These are phyloP conservation scores for Didymella sp. DNA, from an alignment of 2,329 filamentous ascomycete species.

Conservation along the genomic window DNA sequence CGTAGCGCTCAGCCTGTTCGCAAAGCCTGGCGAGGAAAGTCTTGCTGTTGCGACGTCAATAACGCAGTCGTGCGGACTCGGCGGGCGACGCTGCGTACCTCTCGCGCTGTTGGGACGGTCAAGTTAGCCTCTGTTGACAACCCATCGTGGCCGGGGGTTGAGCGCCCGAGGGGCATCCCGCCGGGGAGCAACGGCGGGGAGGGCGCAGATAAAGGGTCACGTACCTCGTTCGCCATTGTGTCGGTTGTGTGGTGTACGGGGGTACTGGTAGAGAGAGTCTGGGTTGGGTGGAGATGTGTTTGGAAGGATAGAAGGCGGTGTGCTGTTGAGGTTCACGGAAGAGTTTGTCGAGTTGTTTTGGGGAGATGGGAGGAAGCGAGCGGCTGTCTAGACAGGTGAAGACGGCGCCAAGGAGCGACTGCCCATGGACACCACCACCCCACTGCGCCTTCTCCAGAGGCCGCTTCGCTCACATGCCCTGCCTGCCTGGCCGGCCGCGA, in stretches of 20 bases:
- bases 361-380: conserved; percentile 35
- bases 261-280: conserved; percentile 22
- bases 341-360: conserved; percentile 38
- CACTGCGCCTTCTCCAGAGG: conserved; percentile 32
- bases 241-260: conserved; percentile 26
- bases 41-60: conserved; percentile 63
- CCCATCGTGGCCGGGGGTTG: conserved; percentile 40
- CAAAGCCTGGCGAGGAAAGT: conserved; percentile 99
- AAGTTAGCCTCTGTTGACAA: conserved; percentile 47
- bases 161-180: conserved; percentile 53
- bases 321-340: conserved; percentile 36
- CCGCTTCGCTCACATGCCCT: conserved; percentile 27
- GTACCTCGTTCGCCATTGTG: conserved; percentile 70
- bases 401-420: conserved; percentile 25
- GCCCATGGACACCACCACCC: conserved; percentile 30
- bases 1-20: conserved; percentile 99
- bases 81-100: conserved; percentile 50
- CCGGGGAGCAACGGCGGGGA: conserved; percentile 46
- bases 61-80: conserved; percentile 17
- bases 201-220: conserved; percentile 50
- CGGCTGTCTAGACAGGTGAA: conserved; percentile 31
- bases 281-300: conserved; percentile 32
- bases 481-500: conserved; percentile 11
- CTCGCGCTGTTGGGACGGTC: conserved; percentile 54
- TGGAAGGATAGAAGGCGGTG: conserved; percentile 34